phyloP scores from a whole-genome alignment of 768 basidiomycete genomes.

The Tephrocybe sp. region DNA sequence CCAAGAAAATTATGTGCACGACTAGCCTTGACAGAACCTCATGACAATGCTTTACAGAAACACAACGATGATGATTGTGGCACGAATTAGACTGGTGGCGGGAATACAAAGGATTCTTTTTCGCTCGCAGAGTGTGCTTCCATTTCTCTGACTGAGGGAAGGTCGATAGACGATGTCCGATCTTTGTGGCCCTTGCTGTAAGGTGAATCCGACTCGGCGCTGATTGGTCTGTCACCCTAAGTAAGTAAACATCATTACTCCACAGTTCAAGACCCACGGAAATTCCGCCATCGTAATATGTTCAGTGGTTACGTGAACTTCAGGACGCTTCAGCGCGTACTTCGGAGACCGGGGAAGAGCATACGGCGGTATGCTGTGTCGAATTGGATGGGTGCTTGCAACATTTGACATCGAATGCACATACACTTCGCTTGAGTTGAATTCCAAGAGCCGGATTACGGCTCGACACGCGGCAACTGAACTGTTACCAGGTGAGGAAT shows the following conservation, averaged over 20 bases:
- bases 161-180: constrained; percentile 25
- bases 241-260: neutral
- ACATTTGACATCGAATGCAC: constrained; percentile 44
- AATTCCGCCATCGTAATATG: constrained; percentile 60
- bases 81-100: constrained; percentile 13
- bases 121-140: constrained; percentile 25
- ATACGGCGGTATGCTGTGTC: constrained; percentile 27
- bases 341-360: constrained; percentile 28
- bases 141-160: constrained; percentile 24
- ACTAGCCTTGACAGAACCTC: neutral
- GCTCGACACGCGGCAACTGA: constrained; percentile 67
- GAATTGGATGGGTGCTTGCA: constrained; percentile 29
- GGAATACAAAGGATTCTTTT: constrained; percentile 24
- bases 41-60: no score
- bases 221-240: constrained; percentile 11
- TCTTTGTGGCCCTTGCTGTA: constrained; percentile 23
- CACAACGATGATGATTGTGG: no score
- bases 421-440: constrained; percentile 43
- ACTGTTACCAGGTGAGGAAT: constrained; percentile 22
- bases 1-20: neutral
- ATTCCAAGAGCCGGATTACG: constrained; percentile 64
- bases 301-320: constrained; percentile 58
- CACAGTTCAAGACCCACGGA: constrained; percentile 30
- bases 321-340: constrained; percentile 34
- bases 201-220: constrained; percentile 18